Base-by-base conservation (phyloP, 768 basidiomycete species). In the Kwoniella dendrophila region DNA sequence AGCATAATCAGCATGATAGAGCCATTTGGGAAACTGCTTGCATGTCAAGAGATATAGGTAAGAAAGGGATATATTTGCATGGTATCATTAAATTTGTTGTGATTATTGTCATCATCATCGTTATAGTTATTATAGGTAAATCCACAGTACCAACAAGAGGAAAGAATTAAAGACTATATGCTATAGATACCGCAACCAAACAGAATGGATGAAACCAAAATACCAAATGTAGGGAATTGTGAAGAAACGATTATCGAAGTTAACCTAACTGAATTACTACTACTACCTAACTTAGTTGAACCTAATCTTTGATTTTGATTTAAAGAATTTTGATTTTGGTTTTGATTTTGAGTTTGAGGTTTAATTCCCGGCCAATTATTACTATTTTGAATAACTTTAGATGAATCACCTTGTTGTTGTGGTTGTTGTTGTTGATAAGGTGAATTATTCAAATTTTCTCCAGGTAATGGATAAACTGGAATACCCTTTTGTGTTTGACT, bases 391-490 rank as follows among this genome's bases (percentile, higher is more conserved):
- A 45, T n/a, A 1, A 33, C 43, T 33, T 26, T n/a, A n/a, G n/a
- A n/a, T n/a, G n/a, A 8, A 33, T 29, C 38, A 20, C 36, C 11
- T 12, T 30, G 26, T 22, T 20, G 29, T 11, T 24, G 22, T 24
- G 6, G 24, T 33, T 22, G n/a, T 26, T 33, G 6, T 24, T 14
- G 49, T 10, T n/a, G 5, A 14, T 22, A 27, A 6, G 43, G 6
- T 11, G 51, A 14, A 8, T 4, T 0, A 49, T 36, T 44, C 3
- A 64, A 51, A n/a, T 50, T 45, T 36, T 68, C 67, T 10, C 67
- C 67, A 0, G 67, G 67, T 27, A 68, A 40, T 29, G 67, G 67
- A 20, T 33, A 43, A 6, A 62, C 60, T 14, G 60, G 60, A 16
- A 62, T 62, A 6, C 60, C 60, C 27, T 60, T 51, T 29, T 48